Percentiles rank a stretch among this genome's conserved stretches.
Evolutionary conservation across 192 early-diverging fungal genomes (phyloP).

Genomic region (Backusella psychrophila): DNA sequence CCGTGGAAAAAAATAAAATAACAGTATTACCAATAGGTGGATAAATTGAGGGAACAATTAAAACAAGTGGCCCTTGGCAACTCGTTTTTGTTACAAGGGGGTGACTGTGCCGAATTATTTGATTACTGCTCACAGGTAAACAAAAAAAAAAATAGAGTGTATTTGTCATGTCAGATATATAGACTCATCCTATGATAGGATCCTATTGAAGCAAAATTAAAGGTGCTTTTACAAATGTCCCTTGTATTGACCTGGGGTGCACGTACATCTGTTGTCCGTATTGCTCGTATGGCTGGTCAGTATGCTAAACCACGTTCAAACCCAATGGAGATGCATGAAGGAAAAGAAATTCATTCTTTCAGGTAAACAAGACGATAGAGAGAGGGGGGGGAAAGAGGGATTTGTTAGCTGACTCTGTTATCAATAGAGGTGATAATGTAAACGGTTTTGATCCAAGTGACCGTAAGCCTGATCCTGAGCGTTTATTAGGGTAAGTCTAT

Average conservation of each 20-base stretch:
- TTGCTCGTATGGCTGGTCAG: constrained; percentile 98
- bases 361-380: constrained; percentile 24
- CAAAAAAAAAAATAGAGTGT: background rate
- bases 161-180: background rate
- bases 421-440: constrained; percentile 88
- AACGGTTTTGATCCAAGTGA: constrained; percentile 89
- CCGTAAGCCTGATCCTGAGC: constrained; percentile 88
- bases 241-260: constrained; percentile 94
- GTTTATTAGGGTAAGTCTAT: constrained; percentile 66
- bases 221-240: constrained; percentile 97
- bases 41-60: constrained; percentile 78
- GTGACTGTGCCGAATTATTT: constrained; percentile 98
- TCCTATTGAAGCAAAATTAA: constrained; percentile 93
- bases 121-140: constrained; percentile 92
- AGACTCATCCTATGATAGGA: constrained; percentile 39
- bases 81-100: constrained; percentile 95
- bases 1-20: background rate
- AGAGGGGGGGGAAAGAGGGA: no score
- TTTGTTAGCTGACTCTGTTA: background rate
- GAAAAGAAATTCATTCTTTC: constrained; percentile 81
- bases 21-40: constrained; percentile 53
- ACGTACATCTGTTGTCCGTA: constrained; percentile 89
- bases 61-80: constrained; percentile 87
- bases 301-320: constrained; percentile 98
- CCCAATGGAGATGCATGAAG: constrained; percentile 84